A percentile compares a stretch with the other conserved stretches of the same genome.
These are phyloP conservation scores for Inga laurina DNA, from an alignment of 306 rosid genomes.

Conservation along the genomic window DNA sequence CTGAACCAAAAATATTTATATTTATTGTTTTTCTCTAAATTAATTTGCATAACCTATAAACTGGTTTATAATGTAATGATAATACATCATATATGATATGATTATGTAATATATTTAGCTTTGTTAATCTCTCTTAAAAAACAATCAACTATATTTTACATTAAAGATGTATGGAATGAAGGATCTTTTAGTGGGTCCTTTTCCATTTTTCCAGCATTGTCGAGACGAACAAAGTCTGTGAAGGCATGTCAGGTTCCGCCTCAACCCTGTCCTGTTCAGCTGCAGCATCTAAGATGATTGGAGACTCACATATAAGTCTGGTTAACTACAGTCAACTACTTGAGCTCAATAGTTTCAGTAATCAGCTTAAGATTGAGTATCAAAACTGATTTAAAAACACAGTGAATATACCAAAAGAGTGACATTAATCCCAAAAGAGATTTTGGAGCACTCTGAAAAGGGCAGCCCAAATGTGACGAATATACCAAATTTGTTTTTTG, in stretches of 20 bases:
- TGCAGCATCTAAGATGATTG: slow-evolving; percentile 64
- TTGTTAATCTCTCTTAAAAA: no score
- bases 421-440: slow-evolving; percentile 76
- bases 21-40: no score
- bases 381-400: slow-evolving; percentile 76
- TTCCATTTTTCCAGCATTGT: slow-evolving; percentile 86
- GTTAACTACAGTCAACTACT: slow-evolving; percentile 71
- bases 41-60: no score
- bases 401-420: slow-evolving; percentile 61
- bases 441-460: slow-evolving; percentile 73
- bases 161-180: no score
- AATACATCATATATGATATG: no score
- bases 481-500: slow-evolving; percentile 79
- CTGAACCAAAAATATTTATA: no score
- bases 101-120: no score
- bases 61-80: no score
- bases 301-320: slow-evolving; percentile 77
- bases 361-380: slow-evolving; percentile 78
- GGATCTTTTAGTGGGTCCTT: slow-evolving; percentile 68
- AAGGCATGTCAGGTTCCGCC: slow-evolving; percentile 89
- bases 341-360: slow-evolving; percentile 71
- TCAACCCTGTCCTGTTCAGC: slow-evolving; percentile 69
- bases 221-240: slow-evolving; percentile 78
- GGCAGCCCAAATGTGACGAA: slow-evolving; percentile 76
- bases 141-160: no score